Evolutionary conservation across 108 stramenopile genomes (phyloP).

Genomic region (Schizochytrium sp.): DNA sequence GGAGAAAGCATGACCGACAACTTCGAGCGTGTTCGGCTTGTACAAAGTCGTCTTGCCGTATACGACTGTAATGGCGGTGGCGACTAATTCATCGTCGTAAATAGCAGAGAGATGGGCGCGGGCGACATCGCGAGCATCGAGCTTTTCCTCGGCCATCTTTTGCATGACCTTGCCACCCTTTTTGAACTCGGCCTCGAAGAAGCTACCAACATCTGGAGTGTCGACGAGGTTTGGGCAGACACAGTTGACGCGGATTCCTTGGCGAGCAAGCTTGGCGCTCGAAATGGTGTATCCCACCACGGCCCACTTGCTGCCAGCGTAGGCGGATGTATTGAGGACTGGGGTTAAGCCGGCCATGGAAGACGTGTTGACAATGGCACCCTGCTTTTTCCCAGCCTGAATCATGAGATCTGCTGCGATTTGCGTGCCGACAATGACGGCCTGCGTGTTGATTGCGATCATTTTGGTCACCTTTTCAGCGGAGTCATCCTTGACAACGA

Average conservation of each 20-base stretch:
- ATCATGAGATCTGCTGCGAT: neutral
- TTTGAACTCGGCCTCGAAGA: neutral
- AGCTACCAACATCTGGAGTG: neutral
- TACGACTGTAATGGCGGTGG: neutral
- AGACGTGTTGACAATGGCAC: neutral
- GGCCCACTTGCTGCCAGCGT: constrained; percentile 15
- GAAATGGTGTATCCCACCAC: neutral
- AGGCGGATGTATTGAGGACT: neutral
- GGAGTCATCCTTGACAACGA: neutral
- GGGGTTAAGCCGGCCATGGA: neutral
- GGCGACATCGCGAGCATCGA: neutral
- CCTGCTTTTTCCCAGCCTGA: neutral
- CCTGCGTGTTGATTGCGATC: neutral
- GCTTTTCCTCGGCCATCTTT: neutral
- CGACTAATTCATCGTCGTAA: neutral
- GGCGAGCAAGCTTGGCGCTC: neutral
- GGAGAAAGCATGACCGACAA: neutral
- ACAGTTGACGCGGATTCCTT: neutral
- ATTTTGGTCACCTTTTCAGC: neutral
- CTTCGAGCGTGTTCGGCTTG: neutral
- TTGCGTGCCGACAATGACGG: neutral
- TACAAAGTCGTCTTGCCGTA: neutral
- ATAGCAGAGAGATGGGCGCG: neutral
- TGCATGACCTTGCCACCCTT: neutral
- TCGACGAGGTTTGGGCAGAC: neutral